Evolutionary conservation across 768 basidiomycete genomes (phyloP), one percentile per base, ranked within the genome.

Genomic region (Kwoniella sp.): DNA sequence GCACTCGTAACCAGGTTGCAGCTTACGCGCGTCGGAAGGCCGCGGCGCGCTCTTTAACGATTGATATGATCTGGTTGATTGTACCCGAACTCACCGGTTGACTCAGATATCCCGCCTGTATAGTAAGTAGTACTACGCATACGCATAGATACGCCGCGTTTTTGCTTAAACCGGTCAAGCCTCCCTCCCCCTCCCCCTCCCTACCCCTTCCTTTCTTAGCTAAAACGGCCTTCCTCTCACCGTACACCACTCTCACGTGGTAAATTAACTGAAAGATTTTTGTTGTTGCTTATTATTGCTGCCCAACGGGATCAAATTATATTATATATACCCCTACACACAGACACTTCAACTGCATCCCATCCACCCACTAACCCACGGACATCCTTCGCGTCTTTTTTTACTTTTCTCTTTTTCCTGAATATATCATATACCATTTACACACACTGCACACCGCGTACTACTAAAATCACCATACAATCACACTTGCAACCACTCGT

Each of bases 361-460:
- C 40, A 44, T n/a, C n/a, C n/a, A n/a, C n/a, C 40, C 40, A 44
- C 13, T 33, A 33, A 33, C 17, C 33, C 33, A 33, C 33, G 33
- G 33, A 33, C 33, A 47, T 47, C 24, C 46, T 49, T 54, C 60
- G 60, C 60, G 60, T 62, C 60, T 62, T 49, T n/a, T 53, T 60
- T 60, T 25, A 24, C 51, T 50, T 58, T 58, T 26, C 37, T 49
- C n/a, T 26, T 40, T 52, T 51, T 51, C 58, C 57, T 60, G 58
- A 55, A 55, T 51, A 47, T 27, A 22, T 65, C 58, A 65, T 56
- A 48, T 60, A 55, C 33, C 40, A 44, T 25, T 56, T n/a, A 49
- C 8, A 2, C 48, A 49, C 8, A 33, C 19, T 22, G 44, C n/a
- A n/a, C n/a, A 19, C 55, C 21, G 17, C 30, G 22, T 27, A 7